Base-by-base conservation (phyloP, 176 grass and related monocot genomes). In the Aegilops longissima region DNA sequence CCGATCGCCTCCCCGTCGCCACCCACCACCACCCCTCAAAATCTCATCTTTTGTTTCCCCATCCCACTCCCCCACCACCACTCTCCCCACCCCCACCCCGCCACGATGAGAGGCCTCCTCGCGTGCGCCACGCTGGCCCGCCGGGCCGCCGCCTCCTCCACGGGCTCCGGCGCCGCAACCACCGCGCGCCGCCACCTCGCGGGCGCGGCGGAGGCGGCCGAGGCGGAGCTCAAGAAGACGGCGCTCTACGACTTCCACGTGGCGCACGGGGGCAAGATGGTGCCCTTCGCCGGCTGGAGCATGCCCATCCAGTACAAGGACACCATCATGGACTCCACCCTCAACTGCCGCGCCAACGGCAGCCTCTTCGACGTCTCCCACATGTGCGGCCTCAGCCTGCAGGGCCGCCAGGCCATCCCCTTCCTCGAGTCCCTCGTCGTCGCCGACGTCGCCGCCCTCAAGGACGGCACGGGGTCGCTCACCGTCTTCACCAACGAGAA, bases 271-370 rank as follows among this genome's bases (percentile, higher is more conserved):
- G 97, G 87, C 23, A 99, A 99, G 92, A 94, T 99, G 97, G 97
- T 99, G 82, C 97, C 97, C 0, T 99, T 99, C 92, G 94, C 93
- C 0, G 96, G 96, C 1, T 98, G 96, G 96, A 94, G 90, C 93
- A 98, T 98, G 93, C 96, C 96, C 45, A 95, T 98, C 81, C 96
- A 98, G 90, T 99, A 99, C 92, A 92, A 83, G 88, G 97, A 99
- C 85, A 90, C 83, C 87, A 99, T 99, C 93, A 99, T 96, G 97
- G 97, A 99, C 82, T 99, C 97, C 74, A 99, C 97, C 44, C 33
- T 99, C 47, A 96, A 96, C 87, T 99, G 97, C 88, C 93, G 97
- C 82, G 64, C 94, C 76, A 66, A 91, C 77, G 97, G 88, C 9
- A 63, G 97, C 80, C 91, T 99, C 84, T 96, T 99, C 84, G 97